Evolutionary conservation across 2,329 filamentous ascomycete species (phyloP).

Genomic region (Colletotrichum musicola): DNA sequence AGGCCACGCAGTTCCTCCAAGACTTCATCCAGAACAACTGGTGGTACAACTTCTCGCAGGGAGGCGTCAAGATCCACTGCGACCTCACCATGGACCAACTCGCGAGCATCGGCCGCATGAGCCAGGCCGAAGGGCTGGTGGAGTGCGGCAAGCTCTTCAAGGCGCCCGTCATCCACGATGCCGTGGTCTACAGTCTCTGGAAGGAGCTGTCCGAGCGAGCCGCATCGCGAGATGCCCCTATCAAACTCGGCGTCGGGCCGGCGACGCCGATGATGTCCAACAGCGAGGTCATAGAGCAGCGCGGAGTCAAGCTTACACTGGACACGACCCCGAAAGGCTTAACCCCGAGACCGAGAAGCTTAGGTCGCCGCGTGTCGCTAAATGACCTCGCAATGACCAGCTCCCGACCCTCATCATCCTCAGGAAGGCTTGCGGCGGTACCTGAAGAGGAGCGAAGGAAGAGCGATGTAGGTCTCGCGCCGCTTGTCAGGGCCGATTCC

Average conservation of each 20-base stretch:
- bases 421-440: neutral
- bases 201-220: neutral
- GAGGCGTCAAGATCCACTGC: slow-evolving; percentile 33
- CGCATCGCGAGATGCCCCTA: neutral
- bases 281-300: neutral
- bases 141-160: slow-evolving; percentile 28
- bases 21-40: slow-evolving; percentile 2
- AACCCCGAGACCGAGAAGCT: too few species aligned
- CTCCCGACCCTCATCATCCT: neutral
- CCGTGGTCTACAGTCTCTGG: slow-evolving; percentile 18
- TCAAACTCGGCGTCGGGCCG: neutral
- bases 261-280: neutral
- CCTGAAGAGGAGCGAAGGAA: neutral
- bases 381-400: neutral
- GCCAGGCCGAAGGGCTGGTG: slow-evolving; percentile 3
- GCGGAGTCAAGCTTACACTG: neutral
- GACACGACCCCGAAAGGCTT: neutral
- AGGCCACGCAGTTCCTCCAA: slow-evolving; percentile 11
- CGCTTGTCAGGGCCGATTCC: slow-evolving; percentile 1
- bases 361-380: too few species aligned
- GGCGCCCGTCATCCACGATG: slow-evolving; percentile 35
- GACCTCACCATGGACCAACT: slow-evolving; percentile 25
- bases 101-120: slow-evolving; percentile 5
- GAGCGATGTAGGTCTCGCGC: neutral
- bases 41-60: slow-evolving; percentile 1